Evolutionary conservation across 768 basidiomycete genomes (phyloP), one percentile per base, ranked within the genome.

Genomic region (Polyporus arcularius): DNA sequence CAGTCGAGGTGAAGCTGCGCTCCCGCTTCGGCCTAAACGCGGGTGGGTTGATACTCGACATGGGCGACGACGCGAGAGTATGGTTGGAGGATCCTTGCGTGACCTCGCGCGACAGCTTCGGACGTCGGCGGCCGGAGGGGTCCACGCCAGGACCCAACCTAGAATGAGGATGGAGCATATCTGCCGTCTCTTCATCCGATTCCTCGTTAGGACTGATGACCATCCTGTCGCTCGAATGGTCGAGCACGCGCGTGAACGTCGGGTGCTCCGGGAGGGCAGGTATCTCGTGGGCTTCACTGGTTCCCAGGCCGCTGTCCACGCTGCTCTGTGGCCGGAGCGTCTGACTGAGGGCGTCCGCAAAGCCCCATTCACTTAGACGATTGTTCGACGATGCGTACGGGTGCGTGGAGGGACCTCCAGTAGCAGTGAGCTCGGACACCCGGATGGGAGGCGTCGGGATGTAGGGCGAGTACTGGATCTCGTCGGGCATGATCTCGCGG

Each of bases 301-400:
- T 79, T 28, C 80, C 82, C 30, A 81, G 64, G 7, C 80, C 84
- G 50, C 81, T 83, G 58, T 82, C 81, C 3, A 62, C 61, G 55
- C 74, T 76, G 15, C 57, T 49, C 39, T 58, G 47, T 63, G 70
- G 63, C 61, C 45, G 75, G 74, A 58, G 80, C 75, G 68, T 72
- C 65, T 82, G 81, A 2, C 80, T 81, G 39, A 92, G 76, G 16
- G 85, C 83, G 61, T 89, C 87, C 9, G 83, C 87, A 8, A 90
- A 80, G 11, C 84, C 86, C 42, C 85, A 82, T 28, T 72, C 71
- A 56, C 71, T 72, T 40, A 52, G 74, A 79, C 71, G 83, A 80
- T 61, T 81, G n/a, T 74, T 67, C 45, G 61, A 55, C 4, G 66
- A 66, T 1, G 49, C 63, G 45, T 72, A 72, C 5, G 71, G 62